Evolutionary conservation across 331 rosid genomes (phyloP), one percentile per base, ranked within the genome.

Genomic region (Cydonia oblonga): DNA sequence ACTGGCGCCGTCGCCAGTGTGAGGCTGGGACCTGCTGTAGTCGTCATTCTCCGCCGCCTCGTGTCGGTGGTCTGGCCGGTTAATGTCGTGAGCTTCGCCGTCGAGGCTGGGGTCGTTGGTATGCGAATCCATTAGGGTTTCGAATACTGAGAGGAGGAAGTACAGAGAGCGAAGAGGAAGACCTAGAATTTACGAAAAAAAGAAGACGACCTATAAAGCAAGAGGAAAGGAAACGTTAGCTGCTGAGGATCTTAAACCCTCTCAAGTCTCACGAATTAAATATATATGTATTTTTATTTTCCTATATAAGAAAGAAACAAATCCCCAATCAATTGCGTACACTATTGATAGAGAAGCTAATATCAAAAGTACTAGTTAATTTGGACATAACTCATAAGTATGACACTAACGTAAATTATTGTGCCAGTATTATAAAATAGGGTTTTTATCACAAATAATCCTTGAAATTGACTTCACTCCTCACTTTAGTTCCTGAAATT

Each of bases 1-100:
- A 76, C 98, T 93, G 3, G 97, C 98, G n/a, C 97, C 96, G 63
- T 93, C 96, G 61, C 96, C 97, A 64, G 84, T 76, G 15, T 85
- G 92, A 70, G 91, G 83, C 22, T 87, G 96, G 15, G 95, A 81
- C 80, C 85, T 88, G 76, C 53, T 16, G 9, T 80, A 80, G 75
- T 72, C 79, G 42, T 68, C 73, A 18, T 70, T 80, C 19, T 80
- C 80, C 57, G 79, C 90, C 29, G 69, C 79, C 24, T 79, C 93
- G 25, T 88, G 86, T 71, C 88, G 65, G 77, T 69, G 87, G 68
- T 70, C 79, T 22, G 75, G 72, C 75, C 81, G 13, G 70, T 83
- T 75, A 30, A 72, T 81, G 64, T 85, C 88, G 62, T 82, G 78
- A 46, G 83, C 62, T 64, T 85, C 96, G 4, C 80, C 86, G 49